Evolutionary conservation across 2,329 filamentous ascomycete genomes (phyloP), one percentile per base, ranked within the genome.

Genomic region (Zelopaecilomyces penicillatus): DNA sequence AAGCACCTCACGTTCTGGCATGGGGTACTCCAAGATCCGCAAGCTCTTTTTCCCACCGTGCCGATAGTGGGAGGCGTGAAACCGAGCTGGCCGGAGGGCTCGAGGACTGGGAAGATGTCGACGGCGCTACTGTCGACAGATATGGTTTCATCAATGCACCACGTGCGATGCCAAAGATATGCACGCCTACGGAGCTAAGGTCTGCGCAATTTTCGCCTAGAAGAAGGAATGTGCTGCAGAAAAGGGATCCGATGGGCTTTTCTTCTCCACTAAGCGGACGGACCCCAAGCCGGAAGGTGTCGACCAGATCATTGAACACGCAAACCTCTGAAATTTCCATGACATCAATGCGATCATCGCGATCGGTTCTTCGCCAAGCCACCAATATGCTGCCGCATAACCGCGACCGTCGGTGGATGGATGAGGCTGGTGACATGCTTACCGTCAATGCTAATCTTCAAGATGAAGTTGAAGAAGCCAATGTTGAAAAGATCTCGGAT

Each of bases 401-500:
- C 53, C 70, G 71, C 47, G 75, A 82, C 54, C 70, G 78, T 49
- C 71, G 75, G 44, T 75, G 73, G 67, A 73, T 81, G 63, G 79
- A 83, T 51, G 77, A 80, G 54, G 80, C 81, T 5, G 77, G 78
- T n/a, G 79, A 81, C 51, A 83, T 84, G 75, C 69, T 85, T 44
- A 76, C 78, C 7, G 60, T 78, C 30, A 70, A 76, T 29, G 76
- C 78, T 4, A 79, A 75, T 10, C 60, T 81, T 37, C 68, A 72
- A 19, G 72, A 78, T 53, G 71, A 74, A 34, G 66, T 67, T 7
- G 78, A 82, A 46, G 76, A 81, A 51, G 72, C 73, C 26, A 67
- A 71, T 48, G 66, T 68, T 9, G 74, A 74, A 41, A 74, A 69
- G 52, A 64, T 73, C 27, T 70, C 72, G 6, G 75, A 80, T 42